Percentiles rank a stretch among this genome's conserved stretches.
Evolutionary conservation across 2,329 filamentous ascomycete species (phyloP).

Genomic region (Blastomyces silverae): DNA sequence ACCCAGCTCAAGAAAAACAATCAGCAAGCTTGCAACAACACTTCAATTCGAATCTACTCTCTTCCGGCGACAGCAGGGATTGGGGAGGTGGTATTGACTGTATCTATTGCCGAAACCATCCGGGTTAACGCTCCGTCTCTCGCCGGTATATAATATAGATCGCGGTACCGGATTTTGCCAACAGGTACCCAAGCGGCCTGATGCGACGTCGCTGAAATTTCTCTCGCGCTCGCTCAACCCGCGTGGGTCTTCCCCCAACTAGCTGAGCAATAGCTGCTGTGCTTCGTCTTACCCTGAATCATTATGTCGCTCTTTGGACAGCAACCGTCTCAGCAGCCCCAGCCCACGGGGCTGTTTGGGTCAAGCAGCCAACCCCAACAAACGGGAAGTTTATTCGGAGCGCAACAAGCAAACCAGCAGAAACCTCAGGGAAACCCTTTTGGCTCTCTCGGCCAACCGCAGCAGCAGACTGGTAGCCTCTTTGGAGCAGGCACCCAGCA

Average conservation of each 20-base stretch:
- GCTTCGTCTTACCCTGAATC: background rate
- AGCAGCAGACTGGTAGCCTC: conserved; percentile 22
- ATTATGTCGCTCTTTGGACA: conserved; percentile 20
- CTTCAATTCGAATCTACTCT: background rate
- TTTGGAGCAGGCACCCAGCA: conserved; percentile 23
- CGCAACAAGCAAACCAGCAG: conserved; percentile 6
- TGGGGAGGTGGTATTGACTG: background rate
- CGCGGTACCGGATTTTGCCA: background rate
- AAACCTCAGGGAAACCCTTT: conserved; percentile 25
- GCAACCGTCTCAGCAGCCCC: conserved; percentile 17
- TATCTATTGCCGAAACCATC: background rate
- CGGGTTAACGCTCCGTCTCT: background rate
- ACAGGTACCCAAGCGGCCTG: background rate
- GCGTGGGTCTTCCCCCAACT: background rate
- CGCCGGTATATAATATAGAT: background rate
- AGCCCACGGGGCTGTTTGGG: conserved; percentile 17
- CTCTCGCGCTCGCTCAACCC: background rate
- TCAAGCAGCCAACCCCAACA: conserved; percentile 20
- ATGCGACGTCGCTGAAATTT: conserved; percentile 5
- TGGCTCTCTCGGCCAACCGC: conserved; percentile 24
- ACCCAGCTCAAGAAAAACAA: conserved; percentile 13
- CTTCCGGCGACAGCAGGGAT: background rate
- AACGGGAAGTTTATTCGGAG: conserved; percentile 16
- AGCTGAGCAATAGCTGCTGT: background rate
- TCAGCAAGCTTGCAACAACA: background rate